Percentiles rank a stretch among this genome's conserved stretches.
Conservation (phyloP, 225 moss, liverwort and hornwort genomes). For the Rhytidiadelphus loreus region DNA sequence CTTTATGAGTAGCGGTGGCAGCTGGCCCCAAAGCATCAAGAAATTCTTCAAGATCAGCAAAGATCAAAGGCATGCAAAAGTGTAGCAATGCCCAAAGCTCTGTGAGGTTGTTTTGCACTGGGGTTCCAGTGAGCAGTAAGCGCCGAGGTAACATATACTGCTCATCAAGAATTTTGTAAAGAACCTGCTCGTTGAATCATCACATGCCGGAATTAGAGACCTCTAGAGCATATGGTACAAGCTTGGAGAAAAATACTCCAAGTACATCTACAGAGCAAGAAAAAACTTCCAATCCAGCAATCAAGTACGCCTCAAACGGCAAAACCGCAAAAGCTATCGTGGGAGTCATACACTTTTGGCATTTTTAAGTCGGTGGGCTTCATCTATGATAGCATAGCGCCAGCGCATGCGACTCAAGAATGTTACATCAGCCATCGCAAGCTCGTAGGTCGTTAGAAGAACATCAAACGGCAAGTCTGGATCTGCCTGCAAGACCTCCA, state of each 20-base stretch:
- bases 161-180: constrained; percentile 65
- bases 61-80: constrained; percentile 75
- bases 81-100: constrained; percentile 91
- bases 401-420: constrained; percentile 67
- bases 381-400: constrained; percentile 76
- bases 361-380: constrained; percentile 92
- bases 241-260: background rate
- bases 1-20: constrained; percentile 36
- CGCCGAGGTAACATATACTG: constrained; percentile 76
- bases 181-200: constrained; percentile 34
- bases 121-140: constrained; percentile 80
- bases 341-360: constrained; percentile 50
- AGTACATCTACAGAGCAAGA: background rate
- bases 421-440: constrained; percentile 67
- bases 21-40: constrained; percentile 57
- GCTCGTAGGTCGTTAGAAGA: constrained; percentile 85
- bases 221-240: background rate
- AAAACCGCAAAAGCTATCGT: background rate
- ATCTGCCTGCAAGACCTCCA: constrained; percentile 50
- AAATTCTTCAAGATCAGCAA: constrained; percentile 42
- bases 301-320: background rate
- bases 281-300: background rate
- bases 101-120: constrained; percentile 83
- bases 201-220: background rate
- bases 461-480: constrained; percentile 67